Evolutionary conservation across 1,284 basidiomycete genomes (phyloP).

Genomic region (Ustilago shanxiensis): DNA sequence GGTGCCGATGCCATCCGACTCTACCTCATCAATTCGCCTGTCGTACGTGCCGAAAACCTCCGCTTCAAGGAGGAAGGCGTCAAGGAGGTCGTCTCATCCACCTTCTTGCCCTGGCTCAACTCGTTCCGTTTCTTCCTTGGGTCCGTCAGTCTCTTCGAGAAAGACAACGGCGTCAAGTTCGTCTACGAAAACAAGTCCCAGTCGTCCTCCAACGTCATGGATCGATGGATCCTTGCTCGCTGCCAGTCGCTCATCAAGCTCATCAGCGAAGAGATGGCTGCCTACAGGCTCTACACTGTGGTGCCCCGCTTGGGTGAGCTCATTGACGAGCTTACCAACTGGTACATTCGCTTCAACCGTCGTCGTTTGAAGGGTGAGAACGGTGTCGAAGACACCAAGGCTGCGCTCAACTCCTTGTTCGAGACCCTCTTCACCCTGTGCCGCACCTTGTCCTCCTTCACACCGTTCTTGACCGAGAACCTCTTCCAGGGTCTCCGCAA

Average conservation of each 20-base stretch:
- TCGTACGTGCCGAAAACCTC: conserved; percentile 96
- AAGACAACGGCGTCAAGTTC: conserved; percentile 84
- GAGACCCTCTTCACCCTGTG: conserved; percentile 94
- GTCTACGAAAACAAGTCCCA: conserved; percentile 87
- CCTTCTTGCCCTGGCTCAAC: conserved; percentile 98
- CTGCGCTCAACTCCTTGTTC: conserved; percentile 94
- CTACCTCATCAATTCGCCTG: conserved; percentile 98
- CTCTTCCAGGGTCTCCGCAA: conserved; percentile 90
- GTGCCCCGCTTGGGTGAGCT: conserved; percentile 92
- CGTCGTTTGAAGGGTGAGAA: conserved; percentile 95
- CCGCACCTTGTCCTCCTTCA: conserved; percentile 97
- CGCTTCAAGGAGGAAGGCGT: conserved; percentile 99
- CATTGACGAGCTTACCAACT: conserved; percentile 97
- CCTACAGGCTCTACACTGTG: conserved; percentile 98
- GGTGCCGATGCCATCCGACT: conserved; percentile 97
- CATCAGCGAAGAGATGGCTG: conserved; percentile 92
- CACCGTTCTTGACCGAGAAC: conserved; percentile 97
- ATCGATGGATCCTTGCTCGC: conserved; percentile 95
- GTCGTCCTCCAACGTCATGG: conserved; percentile 95
- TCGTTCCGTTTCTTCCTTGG: conserved; percentile 99
- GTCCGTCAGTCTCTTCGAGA: conserved; percentile 90
- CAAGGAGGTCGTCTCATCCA: conserved; percentile 92
- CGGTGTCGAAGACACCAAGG: conserved; percentile 86
- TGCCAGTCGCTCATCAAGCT: conserved; percentile 95
- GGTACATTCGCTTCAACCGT: conserved; percentile 99